Percentiles rank a stretch among this genome's conserved stretches.
Evolutionary conservation across 345 rosid species (phyloP).

Genomic region (Dimocarpus longan): DNA sequence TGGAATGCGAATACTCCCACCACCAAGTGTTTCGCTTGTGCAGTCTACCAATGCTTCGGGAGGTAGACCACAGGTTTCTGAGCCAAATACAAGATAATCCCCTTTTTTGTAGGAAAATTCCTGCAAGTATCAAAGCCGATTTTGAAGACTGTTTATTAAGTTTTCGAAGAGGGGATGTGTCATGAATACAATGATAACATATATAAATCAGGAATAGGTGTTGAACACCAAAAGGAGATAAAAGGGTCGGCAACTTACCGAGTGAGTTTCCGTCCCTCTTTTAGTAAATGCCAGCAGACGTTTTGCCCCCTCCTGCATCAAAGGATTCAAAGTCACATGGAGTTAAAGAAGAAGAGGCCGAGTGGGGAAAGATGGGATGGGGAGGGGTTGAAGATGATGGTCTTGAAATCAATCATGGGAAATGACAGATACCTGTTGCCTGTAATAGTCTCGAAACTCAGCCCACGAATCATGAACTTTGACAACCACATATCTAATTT

Average conservation of each 20-base stretch:
- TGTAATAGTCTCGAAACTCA: conserved; percentile 74
- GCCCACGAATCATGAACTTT: conserved; percentile 81
- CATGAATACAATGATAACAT: background rate
- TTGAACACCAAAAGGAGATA: background rate
- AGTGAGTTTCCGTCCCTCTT: conserved; percentile 74
- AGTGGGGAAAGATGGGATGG: background rate
- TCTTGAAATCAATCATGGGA: background rate
- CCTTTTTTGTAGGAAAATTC: conserved; percentile 77
- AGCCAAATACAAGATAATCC: conserved; percentile 85
- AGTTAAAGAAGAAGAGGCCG: background rate
- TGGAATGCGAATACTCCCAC: conserved; percentile 81
- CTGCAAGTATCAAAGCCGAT: conserved; percentile 41
- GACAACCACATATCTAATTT: conserved; percentile 71
- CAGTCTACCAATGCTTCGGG: conserved; percentile 80
- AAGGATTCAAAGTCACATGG: conserved; percentile 10
- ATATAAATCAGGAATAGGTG: background rate
- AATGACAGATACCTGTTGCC: conserved; percentile 60
- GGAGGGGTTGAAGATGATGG: background rate
- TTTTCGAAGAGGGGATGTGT: background rate
- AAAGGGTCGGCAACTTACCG: conserved; percentile 52
- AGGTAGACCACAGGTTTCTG: conserved; percentile 87
- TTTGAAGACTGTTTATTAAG: background rate
- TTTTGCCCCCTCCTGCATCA: conserved; percentile 75
- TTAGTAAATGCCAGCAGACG: conserved; percentile 89
- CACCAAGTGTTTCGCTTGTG: conserved; percentile 56